Evolutionary conservation across 2,329 filamentous ascomycete species (phyloP).

Genomic region (Cladosporium sphaerospermum): DNA sequence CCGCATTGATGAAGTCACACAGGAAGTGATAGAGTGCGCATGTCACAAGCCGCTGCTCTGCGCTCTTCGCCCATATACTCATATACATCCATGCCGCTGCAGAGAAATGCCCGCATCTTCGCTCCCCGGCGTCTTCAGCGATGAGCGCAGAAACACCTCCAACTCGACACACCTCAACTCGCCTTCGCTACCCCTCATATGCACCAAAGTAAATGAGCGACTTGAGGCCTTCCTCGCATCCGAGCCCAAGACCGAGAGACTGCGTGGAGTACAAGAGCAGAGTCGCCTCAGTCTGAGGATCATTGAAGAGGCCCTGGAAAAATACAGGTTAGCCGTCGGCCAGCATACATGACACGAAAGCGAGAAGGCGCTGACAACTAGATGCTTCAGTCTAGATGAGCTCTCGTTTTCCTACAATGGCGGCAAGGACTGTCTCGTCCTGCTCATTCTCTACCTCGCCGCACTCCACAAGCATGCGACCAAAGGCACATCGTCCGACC

Average conservation of each 20-base stretch:
- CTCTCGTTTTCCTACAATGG: slow-evolving; percentile 94
- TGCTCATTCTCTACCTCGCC: slow-evolving; percentile 79
- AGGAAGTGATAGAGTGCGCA: background rate
- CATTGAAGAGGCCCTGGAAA: slow-evolving; percentile 66
- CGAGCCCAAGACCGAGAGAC: slow-evolving; percentile 48
- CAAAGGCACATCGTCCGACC: slow-evolving; percentile 20
- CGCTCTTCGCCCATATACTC: background rate
- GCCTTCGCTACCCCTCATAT: slow-evolving; percentile 24
- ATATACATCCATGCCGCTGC: slow-evolving; percentile 3
- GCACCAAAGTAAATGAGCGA: slow-evolving; percentile 50
- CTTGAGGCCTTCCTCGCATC: slow-evolving; percentile 62
- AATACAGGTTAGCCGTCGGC: slow-evolving; percentile 61
- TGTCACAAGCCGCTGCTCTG: background rate
- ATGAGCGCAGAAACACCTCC: slow-evolving; percentile 5
- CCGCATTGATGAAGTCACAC: background rate
- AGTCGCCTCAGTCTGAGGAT: slow-evolving; percentile 66
- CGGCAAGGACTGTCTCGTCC: slow-evolving; percentile 93
- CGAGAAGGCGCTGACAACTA: background rate
- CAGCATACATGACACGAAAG: background rate
- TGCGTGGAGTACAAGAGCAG: slow-evolving; percentile 66
- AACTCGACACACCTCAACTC: slow-evolving; percentile 3
- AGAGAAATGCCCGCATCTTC: slow-evolving; percentile 9
- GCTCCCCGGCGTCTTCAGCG: slow-evolving; percentile 5
- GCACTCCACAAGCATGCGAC: slow-evolving; percentile 41
- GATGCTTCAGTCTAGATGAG: slow-evolving; percentile 57